Percentiles rank a stretch among this genome's conserved stretches.
Conservation (phyloP, 495 filamentous ascomycete genomes). For the Aspergillus steynii region DNA sequence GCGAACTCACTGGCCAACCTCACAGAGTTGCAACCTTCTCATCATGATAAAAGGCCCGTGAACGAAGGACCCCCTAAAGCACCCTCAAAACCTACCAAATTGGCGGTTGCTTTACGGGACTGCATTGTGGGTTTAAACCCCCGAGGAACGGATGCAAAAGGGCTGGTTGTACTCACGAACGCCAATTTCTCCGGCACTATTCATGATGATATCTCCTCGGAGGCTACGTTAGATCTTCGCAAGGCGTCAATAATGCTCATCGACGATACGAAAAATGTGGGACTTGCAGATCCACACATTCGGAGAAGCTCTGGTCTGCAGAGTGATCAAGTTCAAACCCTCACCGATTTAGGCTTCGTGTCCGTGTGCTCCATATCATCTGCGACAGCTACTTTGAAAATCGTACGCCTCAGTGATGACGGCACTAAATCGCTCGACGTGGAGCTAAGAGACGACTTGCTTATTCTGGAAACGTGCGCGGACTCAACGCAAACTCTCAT, state of each 20-base stretch:
- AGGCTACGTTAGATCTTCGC: slow-evolving; percentile 64
- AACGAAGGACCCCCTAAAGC: slow-evolving; percentile 17
- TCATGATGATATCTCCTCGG: slow-evolving; percentile 59
- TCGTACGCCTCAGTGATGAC: slow-evolving; percentile 51
- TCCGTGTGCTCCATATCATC: slow-evolving; percentile 82
- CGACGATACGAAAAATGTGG: slow-evolving; percentile 66
- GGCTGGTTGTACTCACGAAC: slow-evolving; percentile 75
- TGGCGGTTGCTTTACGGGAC: slow-evolving; percentile 75
- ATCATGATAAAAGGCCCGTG: slow-evolving; percentile 20
- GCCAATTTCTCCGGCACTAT: slow-evolving; percentile 63
- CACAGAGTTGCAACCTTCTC: slow-evolving; percentile 51
- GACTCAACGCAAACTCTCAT: slow-evolving; percentile 96
- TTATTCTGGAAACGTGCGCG: slow-evolving; percentile 92
- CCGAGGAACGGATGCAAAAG: slow-evolving; percentile 68
- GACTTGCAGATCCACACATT: slow-evolving; percentile 40
- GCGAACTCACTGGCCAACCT: slow-evolving; percentile 78
- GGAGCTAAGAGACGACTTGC: slow-evolving; percentile 77
- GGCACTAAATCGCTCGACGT: slow-evolving; percentile 70
- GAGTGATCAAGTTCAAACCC: slow-evolving; percentile 60
- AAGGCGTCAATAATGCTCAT: slow-evolving; percentile 82
- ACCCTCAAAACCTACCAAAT: slow-evolving; percentile 55
- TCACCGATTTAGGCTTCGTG: slow-evolving; percentile 76
- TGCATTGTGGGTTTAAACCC: slow-evolving; percentile 87
- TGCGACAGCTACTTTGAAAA: slow-evolving; percentile 62
- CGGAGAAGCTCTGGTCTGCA: slow-evolving; percentile 49